Conservation (phyloP, 2,329 filamentous ascomycete genomes). For the Cercospora citrullina region DNA sequence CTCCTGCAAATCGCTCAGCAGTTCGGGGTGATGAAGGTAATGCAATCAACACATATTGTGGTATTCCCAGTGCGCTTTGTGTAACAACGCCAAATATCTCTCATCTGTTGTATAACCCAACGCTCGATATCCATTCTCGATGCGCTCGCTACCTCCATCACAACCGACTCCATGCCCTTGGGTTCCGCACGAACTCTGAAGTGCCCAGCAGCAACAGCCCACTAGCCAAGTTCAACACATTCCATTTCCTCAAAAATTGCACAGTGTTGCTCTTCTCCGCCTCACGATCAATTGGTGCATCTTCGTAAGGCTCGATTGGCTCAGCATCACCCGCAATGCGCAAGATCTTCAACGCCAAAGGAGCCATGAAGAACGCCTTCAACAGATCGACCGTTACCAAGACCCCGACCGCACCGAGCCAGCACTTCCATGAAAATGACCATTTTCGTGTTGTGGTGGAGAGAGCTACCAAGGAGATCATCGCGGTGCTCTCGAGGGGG, state of each 20-base stretch:
- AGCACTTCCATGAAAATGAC: slow-evolving; percentile 25
- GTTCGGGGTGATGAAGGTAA: neutral
- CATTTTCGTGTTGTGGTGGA: slow-evolving; percentile 25
- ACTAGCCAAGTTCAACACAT: slow-evolving; percentile 10
- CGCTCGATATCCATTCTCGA: neutral
- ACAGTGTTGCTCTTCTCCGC: slow-evolving; percentile 35
- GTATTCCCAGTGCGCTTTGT: neutral
- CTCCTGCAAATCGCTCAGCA: neutral
- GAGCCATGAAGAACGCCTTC: slow-evolving; percentile 30
- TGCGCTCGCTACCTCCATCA: neutral
- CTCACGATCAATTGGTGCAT: slow-evolving; percentile 34
- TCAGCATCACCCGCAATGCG: slow-evolving; percentile 33
- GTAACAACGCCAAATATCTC: neutral
- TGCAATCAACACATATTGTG: neutral
- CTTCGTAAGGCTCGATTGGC: slow-evolving; percentile 36
- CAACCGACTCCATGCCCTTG: neutral
- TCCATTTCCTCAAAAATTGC: slow-evolving; percentile 32
- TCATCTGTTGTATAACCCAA: neutral
- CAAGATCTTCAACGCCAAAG: slow-evolving; percentile 32
- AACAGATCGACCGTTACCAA: slow-evolving; percentile 30
- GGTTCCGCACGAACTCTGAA: neutral
- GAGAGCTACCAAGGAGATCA: slow-evolving; percentile 25
- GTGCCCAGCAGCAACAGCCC: slow-evolving; percentile 4
- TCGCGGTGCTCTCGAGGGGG: slow-evolving; percentile 29
- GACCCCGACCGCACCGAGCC: slow-evolving; percentile 29